A percentile compares a stretch with the other conserved stretches of the same genome.
Conservation (phyloP, 2,329 filamentous ascomycete species). For the Teratosphaeria nubilosa region DNA sequence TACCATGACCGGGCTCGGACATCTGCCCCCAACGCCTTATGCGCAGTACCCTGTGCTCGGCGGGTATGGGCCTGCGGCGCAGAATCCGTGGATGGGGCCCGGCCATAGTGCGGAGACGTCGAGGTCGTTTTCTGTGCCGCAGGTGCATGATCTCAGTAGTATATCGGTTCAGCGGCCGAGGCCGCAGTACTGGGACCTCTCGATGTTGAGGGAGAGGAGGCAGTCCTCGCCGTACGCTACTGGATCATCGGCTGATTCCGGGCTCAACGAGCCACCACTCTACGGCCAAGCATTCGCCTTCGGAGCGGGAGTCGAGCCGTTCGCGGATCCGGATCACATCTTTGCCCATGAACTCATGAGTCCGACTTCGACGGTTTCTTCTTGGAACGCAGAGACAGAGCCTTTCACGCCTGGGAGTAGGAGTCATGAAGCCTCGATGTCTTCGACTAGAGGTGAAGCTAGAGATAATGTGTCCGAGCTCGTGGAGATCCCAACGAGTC, state of each 20-base stretch:
- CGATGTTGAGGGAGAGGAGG: slow-evolving; percentile 17
- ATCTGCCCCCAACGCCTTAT: slow-evolving; percentile 14
- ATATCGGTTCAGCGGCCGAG: background rate
- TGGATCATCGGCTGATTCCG: slow-evolving; percentile 15
- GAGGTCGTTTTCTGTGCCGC: background rate
- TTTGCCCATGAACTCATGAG: slow-evolving; percentile 15
- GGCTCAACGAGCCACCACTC: slow-evolving; percentile 16
- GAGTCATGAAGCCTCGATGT: slow-evolving; percentile 5
- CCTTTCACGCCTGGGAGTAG: background rate
- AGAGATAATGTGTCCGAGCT: slow-evolving; percentile 11
- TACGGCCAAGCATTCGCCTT: slow-evolving; percentile 2
- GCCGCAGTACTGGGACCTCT: slow-evolving; percentile 22
- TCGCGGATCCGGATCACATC: slow-evolving; percentile 11
- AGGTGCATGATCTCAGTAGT: background rate
- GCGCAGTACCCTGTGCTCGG: slow-evolving; percentile 2
- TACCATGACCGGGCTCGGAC: slow-evolving; percentile 4
- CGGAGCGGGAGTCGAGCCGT: slow-evolving; percentile 2
- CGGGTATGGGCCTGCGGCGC: slow-evolving; percentile 7
- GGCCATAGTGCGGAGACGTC: background rate
- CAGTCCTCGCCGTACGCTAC: slow-evolving; percentile 10
- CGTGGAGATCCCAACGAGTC: slow-evolving; percentile 2
- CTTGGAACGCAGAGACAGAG: background rate
- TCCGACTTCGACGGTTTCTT: background rate
- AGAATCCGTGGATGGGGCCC: slow-evolving; percentile 7
- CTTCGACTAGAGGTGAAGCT: background rate